Conservation (phyloP, 2,329 filamentous ascomycete species). For the Leptographium wingfieldii region DNA sequence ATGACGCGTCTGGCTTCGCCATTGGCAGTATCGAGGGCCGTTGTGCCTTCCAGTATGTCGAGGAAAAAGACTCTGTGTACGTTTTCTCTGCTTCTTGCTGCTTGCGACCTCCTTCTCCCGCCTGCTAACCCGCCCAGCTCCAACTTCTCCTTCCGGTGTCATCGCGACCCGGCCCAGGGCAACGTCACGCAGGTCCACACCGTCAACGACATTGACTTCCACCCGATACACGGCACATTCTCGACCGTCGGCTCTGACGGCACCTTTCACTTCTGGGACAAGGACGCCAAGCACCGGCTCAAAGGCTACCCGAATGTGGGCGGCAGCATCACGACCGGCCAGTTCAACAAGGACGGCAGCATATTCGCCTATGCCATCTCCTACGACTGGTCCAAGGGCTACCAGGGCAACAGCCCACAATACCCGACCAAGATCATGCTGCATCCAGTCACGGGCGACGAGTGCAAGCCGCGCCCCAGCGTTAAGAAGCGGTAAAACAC, state of each 20-base stretch:
- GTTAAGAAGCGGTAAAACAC: constrained; percentile 42
- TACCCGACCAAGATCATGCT: constrained; percentile 75
- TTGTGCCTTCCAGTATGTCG: constrained; percentile 95
- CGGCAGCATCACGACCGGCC: constrained; percentile 78
- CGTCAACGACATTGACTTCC: constrained; percentile 96
- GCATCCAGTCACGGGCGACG: constrained; percentile 55
- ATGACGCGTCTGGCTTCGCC: constrained; percentile 81
- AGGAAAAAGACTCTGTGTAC: constrained; percentile 78
- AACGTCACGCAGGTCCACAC: constrained; percentile 83
- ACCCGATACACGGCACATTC: constrained; percentile 95
- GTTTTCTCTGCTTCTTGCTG: constrained; percentile 12
- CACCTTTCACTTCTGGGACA: constrained; percentile 96
- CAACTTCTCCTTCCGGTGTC: constrained; percentile 99
- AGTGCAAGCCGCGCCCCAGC: constrained; percentile 49
- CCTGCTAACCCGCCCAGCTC: constrained; percentile 33
- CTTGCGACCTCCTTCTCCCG: neutral
- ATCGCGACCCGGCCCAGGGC: constrained; percentile 65
- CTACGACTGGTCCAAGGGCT: constrained; percentile 98
- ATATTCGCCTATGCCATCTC: constrained; percentile 84
- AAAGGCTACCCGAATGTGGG: constrained; percentile 80
- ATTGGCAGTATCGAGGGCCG: constrained; percentile 94
- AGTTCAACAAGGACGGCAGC: constrained; percentile 76
- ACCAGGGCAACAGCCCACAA: constrained; percentile 64
- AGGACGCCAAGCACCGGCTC: constrained; percentile 75
- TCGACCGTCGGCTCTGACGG: constrained; percentile 91